phyloP scores from a whole-genome alignment of 106 monocot species.

The Agapanthus africanus region DNA sequence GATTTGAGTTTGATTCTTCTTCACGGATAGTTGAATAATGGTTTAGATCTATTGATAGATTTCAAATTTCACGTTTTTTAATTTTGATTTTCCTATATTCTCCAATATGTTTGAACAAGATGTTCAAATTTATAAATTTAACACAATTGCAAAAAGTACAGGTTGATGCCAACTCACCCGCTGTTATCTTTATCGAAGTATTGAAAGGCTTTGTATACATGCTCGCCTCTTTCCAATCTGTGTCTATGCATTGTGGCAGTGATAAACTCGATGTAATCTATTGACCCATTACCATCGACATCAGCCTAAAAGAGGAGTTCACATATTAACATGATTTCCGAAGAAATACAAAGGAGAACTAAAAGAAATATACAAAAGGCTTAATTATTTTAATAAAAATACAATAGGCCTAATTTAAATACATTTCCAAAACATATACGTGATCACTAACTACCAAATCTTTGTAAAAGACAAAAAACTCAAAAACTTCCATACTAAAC shows the following conservation, averaged over 20 bases:
- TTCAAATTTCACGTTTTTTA: not conserved
- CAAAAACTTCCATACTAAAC: too few species aligned
- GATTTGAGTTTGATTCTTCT: too few species aligned
- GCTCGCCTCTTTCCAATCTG: constrained; percentile 40
- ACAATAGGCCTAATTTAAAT: too few species aligned
- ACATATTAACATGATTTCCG: not conserved
- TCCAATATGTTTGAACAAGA: not conserved
- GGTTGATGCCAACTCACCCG: constrained; percentile 22
- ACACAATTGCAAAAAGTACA: too few species aligned
- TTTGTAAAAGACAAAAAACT: too few species aligned
- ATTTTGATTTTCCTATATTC: not conserved
- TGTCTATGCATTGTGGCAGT: constrained; percentile 55
- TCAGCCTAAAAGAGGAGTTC: constrained; percentile 42
- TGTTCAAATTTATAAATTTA: too few species aligned
- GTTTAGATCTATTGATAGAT: too few species aligned
- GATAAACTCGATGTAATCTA: constrained; percentile 53
- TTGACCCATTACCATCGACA: constrained; percentile 47
- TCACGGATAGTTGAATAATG: too few species aligned
- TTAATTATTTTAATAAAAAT: not conserved
- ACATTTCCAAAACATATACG: too few species aligned
- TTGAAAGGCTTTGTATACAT: constrained; percentile 40
- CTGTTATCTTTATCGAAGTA: constrained; percentile 59
- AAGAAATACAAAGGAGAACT: not conserved
- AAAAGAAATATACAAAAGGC: not conserved
- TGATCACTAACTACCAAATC: too few species aligned